These are phyloP conservation scores for Boletus tomentosulus DNA, from an alignment of 768 basidiomycete species.

Conservation along the genomic window DNA sequence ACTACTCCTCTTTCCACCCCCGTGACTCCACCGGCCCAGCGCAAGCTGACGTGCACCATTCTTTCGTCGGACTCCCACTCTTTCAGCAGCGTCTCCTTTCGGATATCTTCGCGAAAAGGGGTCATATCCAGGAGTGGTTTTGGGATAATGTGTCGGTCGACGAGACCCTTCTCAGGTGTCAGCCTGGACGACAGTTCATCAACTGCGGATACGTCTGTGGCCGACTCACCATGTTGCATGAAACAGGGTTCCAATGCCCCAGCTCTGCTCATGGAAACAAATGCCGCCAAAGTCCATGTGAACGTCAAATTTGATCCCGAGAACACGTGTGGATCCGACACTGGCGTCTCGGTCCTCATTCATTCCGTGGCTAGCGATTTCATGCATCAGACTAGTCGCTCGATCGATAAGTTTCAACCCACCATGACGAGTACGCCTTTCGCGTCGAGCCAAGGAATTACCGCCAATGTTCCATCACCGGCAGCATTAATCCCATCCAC, in stretches of 20 bases:
- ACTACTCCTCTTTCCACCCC: neutral
- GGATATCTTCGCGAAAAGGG: slow-evolving; percentile 1
- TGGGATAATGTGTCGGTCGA: slow-evolving; percentile 1
- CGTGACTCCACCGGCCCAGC: slow-evolving; percentile 7
- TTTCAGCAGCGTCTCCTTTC: slow-evolving; percentile 8
- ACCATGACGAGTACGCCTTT: slow-evolving; percentile 17
- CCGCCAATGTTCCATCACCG: neutral
- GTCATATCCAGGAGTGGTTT: neutral
- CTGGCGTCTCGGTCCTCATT: neutral
- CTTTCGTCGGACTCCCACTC: neutral
- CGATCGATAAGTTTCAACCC: slow-evolving; percentile 11
- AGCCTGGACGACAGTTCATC: slow-evolving; percentile 10
- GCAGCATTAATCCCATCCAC: neutral
- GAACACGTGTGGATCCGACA: neutral
- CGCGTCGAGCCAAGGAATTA: neutral
- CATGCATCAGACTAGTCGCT: neutral
- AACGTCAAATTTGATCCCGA: neutral
- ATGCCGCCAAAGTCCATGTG: neutral
- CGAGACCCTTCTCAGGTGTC: slow-evolving; percentile 6
- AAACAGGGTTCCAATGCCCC: slow-evolving; percentile 10
- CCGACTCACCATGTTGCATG: slow-evolving; percentile 16
- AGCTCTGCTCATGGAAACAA: neutral
- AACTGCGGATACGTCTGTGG: slow-evolving; percentile 21
- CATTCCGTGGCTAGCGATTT: neutral
- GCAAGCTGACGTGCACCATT: neutral